Evolutionary conservation across 73 alveolate genomes (phyloP).

Genomic region (Paramecium octaurelia): DNA sequence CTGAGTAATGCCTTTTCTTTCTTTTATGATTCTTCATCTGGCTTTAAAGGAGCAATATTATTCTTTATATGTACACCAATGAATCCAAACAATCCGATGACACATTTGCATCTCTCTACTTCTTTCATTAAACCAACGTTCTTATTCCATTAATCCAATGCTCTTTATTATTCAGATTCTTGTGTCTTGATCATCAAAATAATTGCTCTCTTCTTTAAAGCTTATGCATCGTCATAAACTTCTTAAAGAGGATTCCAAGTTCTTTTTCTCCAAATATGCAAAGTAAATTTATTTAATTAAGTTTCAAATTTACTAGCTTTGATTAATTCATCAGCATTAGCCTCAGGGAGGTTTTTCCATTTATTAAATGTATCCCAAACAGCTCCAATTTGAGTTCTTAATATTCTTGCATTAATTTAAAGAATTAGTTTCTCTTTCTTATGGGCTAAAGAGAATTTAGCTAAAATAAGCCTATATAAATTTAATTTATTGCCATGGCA

Average conservation of each 20-base stretch:
- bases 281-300: not conserved
- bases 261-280: not conserved
- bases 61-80: not conserved
- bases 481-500: not conserved
- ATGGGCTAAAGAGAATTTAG: not conserved
- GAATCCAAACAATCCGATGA: not conserved
- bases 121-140: not conserved
- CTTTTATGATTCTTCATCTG: not conserved
- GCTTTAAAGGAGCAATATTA: not conserved
- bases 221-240: constrained; percentile 3
- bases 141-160: not conserved
- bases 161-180: constrained; percentile 22
- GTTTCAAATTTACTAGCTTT: constrained; percentile 31
- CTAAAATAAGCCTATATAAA: not conserved
- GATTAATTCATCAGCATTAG: not conserved
- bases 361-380: not conserved
- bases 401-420: not conserved
- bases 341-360: constrained; percentile 9
- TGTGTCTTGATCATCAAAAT: not conserved
- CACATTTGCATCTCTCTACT: constrained; percentile 15
- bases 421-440: not conserved
- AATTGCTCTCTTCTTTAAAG: not conserved
- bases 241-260: constrained; percentile 21
- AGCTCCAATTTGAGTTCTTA: not conserved
- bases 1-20: not conserved